phyloP scores from a whole-genome alignment of 129 eudicot species.

The Cynara cardunculus region DNA sequence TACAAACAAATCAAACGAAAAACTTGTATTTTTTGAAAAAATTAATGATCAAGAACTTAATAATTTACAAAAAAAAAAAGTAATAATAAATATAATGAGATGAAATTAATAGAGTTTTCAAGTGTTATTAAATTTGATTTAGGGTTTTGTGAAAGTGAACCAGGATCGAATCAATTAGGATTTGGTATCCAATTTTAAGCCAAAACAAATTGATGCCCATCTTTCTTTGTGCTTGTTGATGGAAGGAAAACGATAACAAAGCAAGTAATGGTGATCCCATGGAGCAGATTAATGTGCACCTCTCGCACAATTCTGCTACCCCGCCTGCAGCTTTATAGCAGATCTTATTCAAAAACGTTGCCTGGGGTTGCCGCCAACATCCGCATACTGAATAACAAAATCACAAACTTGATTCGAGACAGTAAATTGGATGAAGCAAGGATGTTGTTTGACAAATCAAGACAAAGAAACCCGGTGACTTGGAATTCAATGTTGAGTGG shows the following conservation, averaged over 20 bases:
- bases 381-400: slow-evolving; percentile 39
- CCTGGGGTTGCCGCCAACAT: slow-evolving; percentile 2
- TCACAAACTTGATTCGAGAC: slow-evolving; percentile 38
- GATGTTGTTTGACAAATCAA: slow-evolving; percentile 38
- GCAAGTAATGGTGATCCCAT: slow-evolving; percentile 16
- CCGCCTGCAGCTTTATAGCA: background rate
- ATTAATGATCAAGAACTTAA: too few relatives aligned
- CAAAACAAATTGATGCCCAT: background rate
- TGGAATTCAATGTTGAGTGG: slow-evolving; percentile 83
- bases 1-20: too few relatives aligned
- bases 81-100: too few relatives aligned
- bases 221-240: slow-evolving; percentile 2
- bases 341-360: slow-evolving; percentile 11
- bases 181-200: too few relatives aligned
- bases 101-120: too few relatives aligned
- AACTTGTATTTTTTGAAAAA: too few relatives aligned
- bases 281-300: slow-evolving; percentile 5
- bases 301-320: slow-evolving; percentile 16
- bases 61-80: too few relatives aligned
- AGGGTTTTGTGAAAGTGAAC: too few relatives aligned
- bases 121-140: too few relatives aligned
- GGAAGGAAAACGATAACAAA: slow-evolving; percentile 11
- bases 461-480: slow-evolving; percentile 49
- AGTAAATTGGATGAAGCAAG: slow-evolving; percentile 52
- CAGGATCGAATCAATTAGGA: too few relatives aligned